phyloP scores from a whole-genome alignment of 2,329 filamentous ascomycete species.

The Colletotrichum tamarilloi region DNA sequence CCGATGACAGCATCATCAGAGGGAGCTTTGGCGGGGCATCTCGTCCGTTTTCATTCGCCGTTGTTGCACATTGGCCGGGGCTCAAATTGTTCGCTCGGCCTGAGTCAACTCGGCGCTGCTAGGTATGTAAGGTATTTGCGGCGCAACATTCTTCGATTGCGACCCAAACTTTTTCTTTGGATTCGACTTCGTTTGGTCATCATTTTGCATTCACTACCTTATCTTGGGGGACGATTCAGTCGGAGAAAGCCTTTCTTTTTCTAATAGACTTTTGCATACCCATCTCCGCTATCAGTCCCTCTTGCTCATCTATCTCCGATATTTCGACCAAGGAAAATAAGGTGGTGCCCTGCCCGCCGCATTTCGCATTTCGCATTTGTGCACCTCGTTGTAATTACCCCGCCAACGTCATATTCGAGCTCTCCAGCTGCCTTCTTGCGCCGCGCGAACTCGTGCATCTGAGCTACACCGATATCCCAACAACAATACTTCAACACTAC shows the following conservation, averaged over 20 bases:
- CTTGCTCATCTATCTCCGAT: background rate
- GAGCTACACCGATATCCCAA: background rate
- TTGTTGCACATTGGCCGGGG: background rate
- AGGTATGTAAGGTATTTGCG: background rate
- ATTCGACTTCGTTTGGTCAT: background rate
- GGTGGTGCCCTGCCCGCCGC: background rate
- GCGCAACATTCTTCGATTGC: slow-evolving; percentile 6
- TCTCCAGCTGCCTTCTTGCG: background rate
- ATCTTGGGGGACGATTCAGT: background rate
- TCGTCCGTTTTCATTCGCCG: slow-evolving; percentile 30
- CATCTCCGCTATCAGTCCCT: background rate
- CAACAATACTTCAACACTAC: background rate
- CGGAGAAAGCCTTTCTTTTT: background rate
- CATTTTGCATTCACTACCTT: background rate
- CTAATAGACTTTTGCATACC: background rate
- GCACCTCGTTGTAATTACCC: slow-evolving; percentile 11
- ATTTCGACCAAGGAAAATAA: background rate
- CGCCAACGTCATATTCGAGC: slow-evolving; percentile 34
- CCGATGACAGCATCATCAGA: slow-evolving; percentile 3
- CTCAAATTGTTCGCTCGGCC: slow-evolving; percentile 22
- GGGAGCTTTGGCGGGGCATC: slow-evolving; percentile 21
- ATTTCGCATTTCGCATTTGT: slow-evolving; percentile 18
- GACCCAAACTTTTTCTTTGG: background rate
- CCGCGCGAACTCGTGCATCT: background rate
- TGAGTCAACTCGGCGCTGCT: slow-evolving; percentile 22